phyloP scores from a whole-genome alignment of 768 basidiomycete genomes.

The Naganishia onofrii region DNA sequence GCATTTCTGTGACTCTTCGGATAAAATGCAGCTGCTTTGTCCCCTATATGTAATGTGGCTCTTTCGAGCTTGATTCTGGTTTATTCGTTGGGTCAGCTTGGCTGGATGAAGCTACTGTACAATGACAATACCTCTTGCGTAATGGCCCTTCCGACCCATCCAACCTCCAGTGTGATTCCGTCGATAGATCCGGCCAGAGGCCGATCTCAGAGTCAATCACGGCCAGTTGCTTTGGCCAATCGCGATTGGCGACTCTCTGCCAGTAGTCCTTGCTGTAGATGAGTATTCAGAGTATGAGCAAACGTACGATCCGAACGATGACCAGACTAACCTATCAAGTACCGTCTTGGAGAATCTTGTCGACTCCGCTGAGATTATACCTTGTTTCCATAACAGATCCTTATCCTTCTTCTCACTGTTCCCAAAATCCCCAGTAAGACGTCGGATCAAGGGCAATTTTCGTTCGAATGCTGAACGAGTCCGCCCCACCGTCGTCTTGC shows the following conservation, averaged over 20 bases:
- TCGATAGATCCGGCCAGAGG: constrained; percentile 67
- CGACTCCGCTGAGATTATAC: constrained; percentile 30
- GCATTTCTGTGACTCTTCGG: constrained; percentile 46
- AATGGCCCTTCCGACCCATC: constrained; percentile 92
- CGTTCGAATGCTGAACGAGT: constrained; percentile 41
- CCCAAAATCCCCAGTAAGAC: constrained; percentile 46
- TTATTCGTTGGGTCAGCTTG: not conserved
- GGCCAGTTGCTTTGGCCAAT: constrained; percentile 58
- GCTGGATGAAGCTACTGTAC: too few species aligned
- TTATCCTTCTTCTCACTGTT: constrained; percentile 50
- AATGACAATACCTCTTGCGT: constrained; percentile 65
- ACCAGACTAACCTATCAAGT: constrained; percentile 41
- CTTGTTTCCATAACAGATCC: constrained; percentile 48
- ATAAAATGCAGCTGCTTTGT: constrained; percentile 56
- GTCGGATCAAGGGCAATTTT: constrained; percentile 42
- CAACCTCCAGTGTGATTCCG: constrained; percentile 65
- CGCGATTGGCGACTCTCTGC: constrained; percentile 58
- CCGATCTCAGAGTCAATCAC: constrained; percentile 72
- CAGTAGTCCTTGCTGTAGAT: constrained; percentile 68
- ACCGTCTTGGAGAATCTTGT: constrained; percentile 42
- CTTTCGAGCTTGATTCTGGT: constrained; percentile 74
- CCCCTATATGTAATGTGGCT: constrained; percentile 54
- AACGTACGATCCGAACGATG: not conserved
- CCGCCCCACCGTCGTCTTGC: constrained; percentile 27
- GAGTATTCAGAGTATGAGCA: constrained; percentile 29